Evolutionary conservation across 257 asterid genomes (phyloP).

Genomic region (Cruciata laevipes): DNA sequence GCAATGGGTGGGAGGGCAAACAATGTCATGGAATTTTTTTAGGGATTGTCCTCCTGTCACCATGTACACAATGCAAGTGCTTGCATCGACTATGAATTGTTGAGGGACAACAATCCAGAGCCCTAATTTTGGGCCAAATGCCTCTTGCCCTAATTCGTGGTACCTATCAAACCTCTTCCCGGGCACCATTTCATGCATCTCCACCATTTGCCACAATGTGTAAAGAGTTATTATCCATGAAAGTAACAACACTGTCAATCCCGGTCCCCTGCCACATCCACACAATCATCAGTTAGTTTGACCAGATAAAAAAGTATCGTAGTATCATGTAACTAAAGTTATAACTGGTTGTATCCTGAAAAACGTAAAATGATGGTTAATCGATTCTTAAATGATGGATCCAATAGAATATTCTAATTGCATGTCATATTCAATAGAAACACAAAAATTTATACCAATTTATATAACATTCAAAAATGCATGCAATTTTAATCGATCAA

Average conservation of each 20-base stretch:
- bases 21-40: slow-evolving; percentile 33
- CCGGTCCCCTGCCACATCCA: slow-evolving; percentile 50
- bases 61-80: slow-evolving; percentile 61
- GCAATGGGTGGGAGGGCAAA: slow-evolving; percentile 20
- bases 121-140: slow-evolving; percentile 60
- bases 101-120: slow-evolving; percentile 71
- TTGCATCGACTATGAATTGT: slow-evolving; percentile 45
- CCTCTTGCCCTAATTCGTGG: slow-evolving; percentile 66
- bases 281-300: too few species aligned
- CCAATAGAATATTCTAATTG: too few species aligned
- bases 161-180: slow-evolving; percentile 73
- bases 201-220: slow-evolving; percentile 86
- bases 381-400: too few species aligned
- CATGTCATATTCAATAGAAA: too few species aligned
- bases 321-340: too few species aligned
- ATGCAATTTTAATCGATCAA: neutral
- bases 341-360: too few species aligned
- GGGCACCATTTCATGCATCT: slow-evolving; percentile 70
- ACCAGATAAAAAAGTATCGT: too few species aligned
- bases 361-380: too few species aligned
- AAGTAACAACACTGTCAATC: slow-evolving; percentile 27
- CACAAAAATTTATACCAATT: too few species aligned
- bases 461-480: neutral
- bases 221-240: slow-evolving; percentile 61
- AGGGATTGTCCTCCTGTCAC: slow-evolving; percentile 70